phyloP scores from a whole-genome alignment of 2,329 filamentous ascomycete genomes.

The Raffaelea arxii region DNA sequence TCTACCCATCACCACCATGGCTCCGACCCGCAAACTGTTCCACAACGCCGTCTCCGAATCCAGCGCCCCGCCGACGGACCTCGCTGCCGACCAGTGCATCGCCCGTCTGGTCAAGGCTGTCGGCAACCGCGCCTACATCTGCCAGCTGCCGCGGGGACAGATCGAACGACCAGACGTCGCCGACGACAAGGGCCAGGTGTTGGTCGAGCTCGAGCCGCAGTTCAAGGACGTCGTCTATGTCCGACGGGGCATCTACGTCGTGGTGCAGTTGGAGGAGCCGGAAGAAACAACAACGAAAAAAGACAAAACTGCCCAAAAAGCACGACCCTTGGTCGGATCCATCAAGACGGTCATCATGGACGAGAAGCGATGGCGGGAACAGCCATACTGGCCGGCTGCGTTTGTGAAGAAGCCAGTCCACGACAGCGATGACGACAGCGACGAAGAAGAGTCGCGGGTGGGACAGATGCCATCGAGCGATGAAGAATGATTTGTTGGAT shows the following conservation, averaged over 20 bases:
- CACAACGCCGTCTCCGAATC: conserved; percentile 69
- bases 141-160: conserved; percentile 64
- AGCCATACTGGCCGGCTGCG: conserved; percentile 77
- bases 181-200: conserved; percentile 16
- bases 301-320: conserved; percentile 38
- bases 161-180: too few relatives aligned
- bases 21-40: conserved; percentile 65
- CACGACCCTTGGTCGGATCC: conserved; percentile 75
- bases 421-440: conserved; percentile 31
- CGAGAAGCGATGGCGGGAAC: conserved; percentile 86
- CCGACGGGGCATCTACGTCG: conserved; percentile 76
- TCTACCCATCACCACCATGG: conserved; percentile 42
- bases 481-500: too few relatives aligned
- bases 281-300: conserved; percentile 30
- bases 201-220: conserved; percentile 69
- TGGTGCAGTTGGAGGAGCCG: conserved; percentile 54
- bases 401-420: conserved; percentile 58
- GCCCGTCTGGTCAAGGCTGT: conserved; percentile 72
- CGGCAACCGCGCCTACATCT: conserved; percentile 82
- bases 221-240: conserved; percentile 95
- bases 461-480: conserved; percentile 80
- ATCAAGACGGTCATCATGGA: conserved; percentile 90
- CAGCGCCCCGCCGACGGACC: conserved; percentile 47
- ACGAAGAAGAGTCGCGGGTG: conserved; percentile 67
- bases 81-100: conserved; percentile 54